Conservation (phyloP, 495 filamentous ascomycete genomes). For the Corynascus novoguineensis region DNA sequence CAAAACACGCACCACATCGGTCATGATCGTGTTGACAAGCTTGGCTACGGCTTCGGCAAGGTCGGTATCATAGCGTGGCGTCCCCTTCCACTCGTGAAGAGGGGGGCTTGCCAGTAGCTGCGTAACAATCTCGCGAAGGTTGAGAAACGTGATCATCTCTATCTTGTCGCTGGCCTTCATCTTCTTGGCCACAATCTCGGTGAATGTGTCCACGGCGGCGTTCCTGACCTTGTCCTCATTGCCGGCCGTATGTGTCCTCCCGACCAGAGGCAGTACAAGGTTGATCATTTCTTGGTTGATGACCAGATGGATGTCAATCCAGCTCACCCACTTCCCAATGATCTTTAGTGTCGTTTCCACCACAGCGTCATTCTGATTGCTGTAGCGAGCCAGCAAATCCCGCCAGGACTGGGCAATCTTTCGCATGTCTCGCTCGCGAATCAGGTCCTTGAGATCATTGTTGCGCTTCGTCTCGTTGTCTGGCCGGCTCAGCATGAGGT, state of each 20-base stretch:
- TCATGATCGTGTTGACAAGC: constrained; percentile 83
- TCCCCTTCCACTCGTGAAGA: constrained; percentile 68
- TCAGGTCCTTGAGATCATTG: constrained; percentile 79
- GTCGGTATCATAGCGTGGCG: constrained; percentile 85
- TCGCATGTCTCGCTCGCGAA: constrained; percentile 74
- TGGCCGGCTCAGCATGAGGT: constrained; percentile 73
- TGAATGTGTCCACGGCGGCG: constrained; percentile 86
- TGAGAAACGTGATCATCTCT: constrained; percentile 85
- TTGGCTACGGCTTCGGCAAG: constrained; percentile 90
- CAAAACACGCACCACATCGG: constrained; percentile 78
- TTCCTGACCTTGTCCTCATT: constrained; percentile 70
- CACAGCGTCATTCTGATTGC: constrained; percentile 62
- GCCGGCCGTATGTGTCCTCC: constrained; percentile 44
- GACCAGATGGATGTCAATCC: constrained; percentile 91
- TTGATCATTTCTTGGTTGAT: constrained; percentile 82
- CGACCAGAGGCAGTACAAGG: constrained; percentile 74
- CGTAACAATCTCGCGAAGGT: constrained; percentile 71
- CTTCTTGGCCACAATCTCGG: constrained; percentile 94
- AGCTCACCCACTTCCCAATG: constrained; percentile 92
- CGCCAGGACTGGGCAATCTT: constrained; percentile 87
- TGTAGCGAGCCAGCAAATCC: constrained; percentile 79
- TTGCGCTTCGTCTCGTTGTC: constrained; percentile 70
- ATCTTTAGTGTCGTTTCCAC: constrained; percentile 83
- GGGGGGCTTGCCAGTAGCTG: constrained; percentile 77
- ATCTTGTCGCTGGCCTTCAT: constrained; percentile 92